Base-by-base conservation (phyloP, 2,329 filamentous ascomycete species). In the Trichoderma sp. region DNA sequence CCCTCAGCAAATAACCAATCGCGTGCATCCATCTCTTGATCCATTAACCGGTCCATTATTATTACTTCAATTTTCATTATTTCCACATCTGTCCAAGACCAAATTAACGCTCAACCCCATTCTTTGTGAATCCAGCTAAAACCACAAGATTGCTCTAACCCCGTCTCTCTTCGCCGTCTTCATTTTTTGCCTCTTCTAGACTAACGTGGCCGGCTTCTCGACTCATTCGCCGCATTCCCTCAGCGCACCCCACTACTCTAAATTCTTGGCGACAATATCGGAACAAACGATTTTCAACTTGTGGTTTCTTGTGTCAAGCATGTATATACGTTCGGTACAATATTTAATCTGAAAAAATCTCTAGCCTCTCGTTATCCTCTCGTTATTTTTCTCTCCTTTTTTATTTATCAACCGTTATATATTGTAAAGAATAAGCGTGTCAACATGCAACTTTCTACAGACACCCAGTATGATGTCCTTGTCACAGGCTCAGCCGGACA, bases 401-500 rank as follows among this genome's bases (percentile, higher is more conserved):
- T 24, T n/a, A 3, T 18, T 38, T 45, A 3, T n/a, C 7, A 6
- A 11, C 6, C 9, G 1, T 11, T 21, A 18, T 16, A 41, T 1
- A 27, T 4, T 24, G 18, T 27, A 1, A 24, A 18, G 6, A 35
- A 60, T 3, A 3, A 29, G 8, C 3, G n/a, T 27, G 9, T 12
- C 21, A 45, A 31, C 1, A 77, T 77, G 71, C 56, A 77, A 3
- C 56, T 33, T 38, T 6, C 53, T 59, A 38, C 14, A 18, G 41
- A 56, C 2, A 21, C 16, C 9, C 14, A 80, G 79, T 72, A 60
- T 66, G 77, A 84, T 76, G 83, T 87, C 53, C 85, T 88, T 18
- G 85, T 88, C 50, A 88, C 86, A 18, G 86, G 86, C 77, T 85
- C 86, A 1, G 82, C 86, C 0, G 86, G 86, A 72, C 86, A 88